Base-by-base conservation (phyloP, 352 stramenopile genomes). In the Elongisporangium prolatum region DNA sequence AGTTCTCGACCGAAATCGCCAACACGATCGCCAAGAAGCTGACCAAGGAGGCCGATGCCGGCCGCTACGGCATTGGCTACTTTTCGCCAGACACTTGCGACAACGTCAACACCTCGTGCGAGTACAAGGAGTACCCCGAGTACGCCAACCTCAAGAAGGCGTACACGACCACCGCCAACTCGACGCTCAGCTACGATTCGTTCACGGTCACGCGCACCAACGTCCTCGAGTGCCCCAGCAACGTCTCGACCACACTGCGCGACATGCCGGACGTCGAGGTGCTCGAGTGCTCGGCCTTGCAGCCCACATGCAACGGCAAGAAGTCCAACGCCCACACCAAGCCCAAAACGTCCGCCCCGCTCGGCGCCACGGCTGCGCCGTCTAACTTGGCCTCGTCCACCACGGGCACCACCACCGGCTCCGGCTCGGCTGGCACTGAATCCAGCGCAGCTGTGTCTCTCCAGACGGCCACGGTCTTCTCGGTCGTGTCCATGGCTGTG, bases 241-340 rank as follows among this genome's bases (percentile, higher is more conserved):
- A 74, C 57, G 59, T 69, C 51, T 61, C 65, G 57, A 22, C 54
- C 50, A 52, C 63, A 28, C 51, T 72, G 48, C 65, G 63, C 51
- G 40, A 52, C 37, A 66, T 69, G 60, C 57, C 60, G 21, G 25
- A 64, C 61, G 63, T 74, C 53, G 51, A 61, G 48, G 56, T 77
- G 38, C 56, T 91, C 11, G 52, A 68, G 64, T 93, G 83, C 60
- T 70, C 71, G 0, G 57, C 55, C 1, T 53, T 69, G 52, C 78
- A 89, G 57, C 83, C 83, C 6, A 51, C 75, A 20, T 93, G 83
- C 70, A 74, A 74, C 5, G 71, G 75, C 34, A 71, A 63, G 37
- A 73, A 76, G 53, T 79, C 81, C 34, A 93, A 93, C 58, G 22
- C 59, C 0, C 76, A 73, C 55, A 38, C 28, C 28, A 38, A 38